phyloP scores from a whole-genome alignment of 2,329 filamentous ascomycete genomes.

The Aspergillus floridensis region DNA sequence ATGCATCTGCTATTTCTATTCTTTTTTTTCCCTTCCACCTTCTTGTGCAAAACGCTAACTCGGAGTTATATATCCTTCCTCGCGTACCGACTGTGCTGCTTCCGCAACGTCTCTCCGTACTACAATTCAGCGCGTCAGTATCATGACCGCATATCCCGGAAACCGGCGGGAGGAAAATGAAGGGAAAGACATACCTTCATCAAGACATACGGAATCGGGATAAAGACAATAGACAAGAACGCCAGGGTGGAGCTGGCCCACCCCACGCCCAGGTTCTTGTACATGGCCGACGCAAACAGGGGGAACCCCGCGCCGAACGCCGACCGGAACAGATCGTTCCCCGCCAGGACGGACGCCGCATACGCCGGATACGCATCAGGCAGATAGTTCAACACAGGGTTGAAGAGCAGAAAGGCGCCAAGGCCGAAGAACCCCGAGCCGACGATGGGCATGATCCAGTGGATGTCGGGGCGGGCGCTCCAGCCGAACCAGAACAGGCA shows the following conservation, averaged over 20 bases:
- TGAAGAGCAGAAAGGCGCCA: constrained; percentile 68
- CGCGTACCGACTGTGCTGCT: constrained; percentile 1
- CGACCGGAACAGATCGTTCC: constrained; percentile 68
- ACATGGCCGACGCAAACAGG: constrained; percentile 27
- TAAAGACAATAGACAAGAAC: neutral
- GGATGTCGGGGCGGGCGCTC: constrained; percentile 56
- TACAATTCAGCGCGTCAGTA: neutral
- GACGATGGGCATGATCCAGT: constrained; percentile 66
- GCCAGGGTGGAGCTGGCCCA: constrained; percentile 7
- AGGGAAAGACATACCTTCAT: neutral
- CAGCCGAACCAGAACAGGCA: constrained; percentile 67
- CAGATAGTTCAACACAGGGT: constrained; percentile 71
- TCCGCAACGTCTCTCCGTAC: constrained; percentile 1
- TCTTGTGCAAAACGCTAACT: neutral
- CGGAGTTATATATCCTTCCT: constrained; percentile 2
- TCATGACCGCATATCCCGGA: no score
- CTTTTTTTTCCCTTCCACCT: neutral
- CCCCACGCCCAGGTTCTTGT: constrained; percentile 22
- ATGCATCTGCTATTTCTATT: no score
- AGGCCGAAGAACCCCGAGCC: constrained; percentile 64
- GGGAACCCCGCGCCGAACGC: constrained; percentile 41
- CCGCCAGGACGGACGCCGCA: constrained; percentile 67
- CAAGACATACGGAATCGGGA: constrained; percentile 3
- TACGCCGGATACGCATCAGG: constrained; percentile 68
- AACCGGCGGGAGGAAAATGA: no score